Evolutionary conservation across 2,329 filamentous ascomycete species (phyloP), one percentile per base, ranked within the genome.

Genomic region (Rhinocladiella mackenziei): DNA sequence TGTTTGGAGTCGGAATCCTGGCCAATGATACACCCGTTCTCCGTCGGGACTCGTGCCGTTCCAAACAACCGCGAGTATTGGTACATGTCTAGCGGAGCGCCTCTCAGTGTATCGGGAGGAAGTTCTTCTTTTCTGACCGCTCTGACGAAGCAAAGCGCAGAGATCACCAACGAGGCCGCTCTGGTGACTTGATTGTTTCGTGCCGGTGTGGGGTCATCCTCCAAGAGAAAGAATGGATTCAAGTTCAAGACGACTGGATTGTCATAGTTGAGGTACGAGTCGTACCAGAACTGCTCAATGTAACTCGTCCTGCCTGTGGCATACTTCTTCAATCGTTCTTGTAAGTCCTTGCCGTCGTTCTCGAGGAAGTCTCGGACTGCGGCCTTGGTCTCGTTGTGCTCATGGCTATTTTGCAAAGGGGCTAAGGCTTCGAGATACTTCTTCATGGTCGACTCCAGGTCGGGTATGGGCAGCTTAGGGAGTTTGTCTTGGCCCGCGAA

Each of bases 251-350:
- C 92, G 29, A 98, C 92, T 0, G 92, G 89, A 60, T 96, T 97
- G 63, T 97, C 92, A 62, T 84, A 98, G 69, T 97, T 97, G 52
- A 98, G 75, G 62, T 97, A 98, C 20, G 92, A 97, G 65, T 98
- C 92, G 63, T 97, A 97, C 92, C 91, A 98, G 59, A 98, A 98
- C 60, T 98, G 92, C 63, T 97, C 92, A 58, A 98, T 97, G 62
- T 96, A 98, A 66, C 91, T 97, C 26, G 87, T 87, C 68, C 89
- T 91, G 32, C 85, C 88, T 36, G 80, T 81, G 6, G 92, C 89
- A 71, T 97, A 98, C 58, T 83, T 81, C 71, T 89, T 92, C 44
- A 97, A 69, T 65, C 84, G 89, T 50, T 92, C 87, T 62, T 98
- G 89, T 35, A 98, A 69, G 33, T 84, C 80, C 0, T 85, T 86